Evolutionary conservation across 805 yeast genomes (phyloP), one percentile per base, ranked within the genome.

Genomic region (Kodamaea kaohsiungensis): DNA sequence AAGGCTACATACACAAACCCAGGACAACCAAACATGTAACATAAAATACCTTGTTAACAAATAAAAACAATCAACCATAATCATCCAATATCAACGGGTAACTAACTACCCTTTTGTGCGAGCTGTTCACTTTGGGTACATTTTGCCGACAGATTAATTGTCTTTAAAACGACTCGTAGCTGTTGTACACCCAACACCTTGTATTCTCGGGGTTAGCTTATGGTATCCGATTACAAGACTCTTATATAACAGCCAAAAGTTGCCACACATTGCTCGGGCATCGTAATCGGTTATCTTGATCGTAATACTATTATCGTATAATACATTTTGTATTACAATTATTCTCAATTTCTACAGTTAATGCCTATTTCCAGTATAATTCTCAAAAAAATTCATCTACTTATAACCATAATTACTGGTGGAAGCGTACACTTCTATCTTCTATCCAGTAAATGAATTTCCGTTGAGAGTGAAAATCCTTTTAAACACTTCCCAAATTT

Each of bases 401-500:
- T 15, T 5, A 9, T 37, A 6, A 38, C 18, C 15, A 38, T 16
- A 38, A 35, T 7, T 35, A 35, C 13, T 13, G 15, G 15, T 16
- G 18, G 18, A n/a, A 38, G 18, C 13, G 13, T 22, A 22, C 25
- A 22, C 25, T 22, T 22, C 25, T 22, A 38, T 38, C 42, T 15
- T 35, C 18, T 38, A 38, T 38, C 42, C 42, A 15, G 42, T 12
- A 12, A 22, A 22, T 22, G 35, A 30, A 13, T 10, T n/a, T 13
- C 42, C 42, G 13, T 15, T 38, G 18, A 38, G 5, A 38, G 9
- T 22, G 25, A 22, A n/a, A n/a, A 22, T 22, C 6, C 25, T 6
- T 22, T 17, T 19, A 49, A 12, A 49, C 52, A 35, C 25, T 15
- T 2, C 53, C 62, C 40, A 67, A 59, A 18, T 61, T 58, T 52